phyloP scores from a whole-genome alignment of 169 alveolate genomes.

The Neospora caninum region DNA sequence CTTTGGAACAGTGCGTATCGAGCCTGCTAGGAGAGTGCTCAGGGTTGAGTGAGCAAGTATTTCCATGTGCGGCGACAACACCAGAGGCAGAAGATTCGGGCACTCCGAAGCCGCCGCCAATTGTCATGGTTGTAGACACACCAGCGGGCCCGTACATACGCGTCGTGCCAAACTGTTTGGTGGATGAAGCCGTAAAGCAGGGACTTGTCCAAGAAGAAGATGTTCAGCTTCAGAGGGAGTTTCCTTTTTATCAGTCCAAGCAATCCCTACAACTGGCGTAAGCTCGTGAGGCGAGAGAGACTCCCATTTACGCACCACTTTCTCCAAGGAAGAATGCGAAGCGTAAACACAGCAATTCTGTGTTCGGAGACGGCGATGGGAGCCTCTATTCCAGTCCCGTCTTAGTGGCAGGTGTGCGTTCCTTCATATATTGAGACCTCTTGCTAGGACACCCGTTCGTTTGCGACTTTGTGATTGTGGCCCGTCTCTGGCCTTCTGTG shows the following conservation, averaged over 20 bases:
- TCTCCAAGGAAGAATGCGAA: too few species aligned
- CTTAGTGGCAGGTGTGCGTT: too few species aligned
- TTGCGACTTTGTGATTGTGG: too few species aligned
- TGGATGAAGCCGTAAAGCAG: slow-evolving; percentile 37
- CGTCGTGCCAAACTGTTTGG: slow-evolving; percentile 29
- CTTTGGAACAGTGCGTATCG: slow-evolving; percentile 30
- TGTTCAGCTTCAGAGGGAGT: slow-evolving; percentile 48
- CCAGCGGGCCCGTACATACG: slow-evolving; percentile 54
- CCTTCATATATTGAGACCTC: too few species aligned
- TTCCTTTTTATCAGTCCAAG: not conserved
- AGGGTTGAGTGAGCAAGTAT: slow-evolving; percentile 27
- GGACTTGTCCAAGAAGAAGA: slow-evolving; percentile 37
- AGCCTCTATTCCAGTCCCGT: too few species aligned
- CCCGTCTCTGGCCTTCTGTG: too few species aligned
- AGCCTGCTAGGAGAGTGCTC: not conserved
- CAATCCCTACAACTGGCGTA: not conserved
- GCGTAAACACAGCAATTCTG: too few species aligned
- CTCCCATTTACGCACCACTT: too few species aligned
- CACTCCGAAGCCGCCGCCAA: slow-evolving; percentile 26
- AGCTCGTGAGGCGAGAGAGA: too few species aligned
- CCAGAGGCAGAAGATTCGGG: not conserved
- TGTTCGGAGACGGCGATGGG: too few species aligned
- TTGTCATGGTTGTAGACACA: slow-evolving; percentile 31
- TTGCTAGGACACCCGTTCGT: too few species aligned
- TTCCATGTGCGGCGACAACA: slow-evolving; percentile 7